Percentiles rank a stretch among this genome's conserved stretches.
Conservation (phyloP, 768 basidiomycete genomes). For the Auricularia sp. region DNA sequence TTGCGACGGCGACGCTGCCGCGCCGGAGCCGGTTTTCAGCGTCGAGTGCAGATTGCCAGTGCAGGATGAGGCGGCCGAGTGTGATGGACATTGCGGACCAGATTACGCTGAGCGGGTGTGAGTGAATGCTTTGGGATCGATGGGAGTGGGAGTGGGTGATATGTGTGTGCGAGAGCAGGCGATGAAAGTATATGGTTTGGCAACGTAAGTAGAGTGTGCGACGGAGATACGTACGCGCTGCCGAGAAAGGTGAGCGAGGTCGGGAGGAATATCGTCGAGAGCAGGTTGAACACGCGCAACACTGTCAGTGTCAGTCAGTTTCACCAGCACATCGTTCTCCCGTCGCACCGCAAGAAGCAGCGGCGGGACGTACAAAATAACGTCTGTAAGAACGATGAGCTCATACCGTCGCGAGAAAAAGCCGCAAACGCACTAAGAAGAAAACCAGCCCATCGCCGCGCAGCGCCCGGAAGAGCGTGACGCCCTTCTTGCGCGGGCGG, state of each 20-base stretch:
- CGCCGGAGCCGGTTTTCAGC: neutral
- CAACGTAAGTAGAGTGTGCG: too few relatives aligned
- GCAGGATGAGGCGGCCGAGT: neutral
- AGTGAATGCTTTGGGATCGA: neutral
- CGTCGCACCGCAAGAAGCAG: too few relatives aligned
- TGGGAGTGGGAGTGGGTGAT: neutral
- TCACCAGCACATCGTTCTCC: neutral
- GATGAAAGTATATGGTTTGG: neutral
- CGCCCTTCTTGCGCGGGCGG: conserved; percentile 16
- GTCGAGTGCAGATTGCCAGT: neutral
- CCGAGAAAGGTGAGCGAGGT: neutral
- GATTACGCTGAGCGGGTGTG: neutral
- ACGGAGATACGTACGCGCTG: neutral
- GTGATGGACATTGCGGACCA: neutral
- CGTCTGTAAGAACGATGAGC: neutral
- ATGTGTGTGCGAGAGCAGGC: neutral
- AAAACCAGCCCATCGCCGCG: neutral
- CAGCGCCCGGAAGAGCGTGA: neutral
- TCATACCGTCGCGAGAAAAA: too few relatives aligned
- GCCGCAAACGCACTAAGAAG: neutral
- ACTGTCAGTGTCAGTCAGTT: neutral
- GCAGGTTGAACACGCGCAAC: neutral
- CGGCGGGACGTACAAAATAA: neutral
- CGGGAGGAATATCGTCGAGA: neutral
- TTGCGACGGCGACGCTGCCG: too few relatives aligned